Conservation (phyloP, 306 rosid species). For the Senna siamea region DNA sequence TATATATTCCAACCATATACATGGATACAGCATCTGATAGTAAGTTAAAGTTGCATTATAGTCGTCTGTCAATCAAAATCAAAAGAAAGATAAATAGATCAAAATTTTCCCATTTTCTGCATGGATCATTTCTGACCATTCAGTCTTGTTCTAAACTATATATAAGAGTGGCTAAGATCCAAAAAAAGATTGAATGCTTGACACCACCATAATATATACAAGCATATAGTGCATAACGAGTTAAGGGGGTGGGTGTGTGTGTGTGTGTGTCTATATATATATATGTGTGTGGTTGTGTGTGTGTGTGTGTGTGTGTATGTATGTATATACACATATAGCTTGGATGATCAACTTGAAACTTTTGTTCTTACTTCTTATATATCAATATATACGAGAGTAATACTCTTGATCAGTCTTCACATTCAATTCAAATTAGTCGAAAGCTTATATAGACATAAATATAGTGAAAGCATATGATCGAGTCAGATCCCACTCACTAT, state of each 20-base stretch:
- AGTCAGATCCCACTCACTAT: slow-evolving; percentile 50
- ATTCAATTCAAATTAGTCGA: not conserved
- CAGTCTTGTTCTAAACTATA: not conserved
- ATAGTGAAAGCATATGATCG: slow-evolving; percentile 26
- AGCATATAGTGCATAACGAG: no score
- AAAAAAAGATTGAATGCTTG: no score
- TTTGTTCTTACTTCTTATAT: not conserved
- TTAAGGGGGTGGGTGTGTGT: no score
- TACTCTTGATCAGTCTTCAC: not conserved
- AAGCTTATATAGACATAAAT: not conserved
- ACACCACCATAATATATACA: no score
- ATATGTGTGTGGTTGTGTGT: no score
- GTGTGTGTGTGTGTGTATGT: no score
- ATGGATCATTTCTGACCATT: not conserved
- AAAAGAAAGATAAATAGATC: not conserved
- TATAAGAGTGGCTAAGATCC: not conserved
- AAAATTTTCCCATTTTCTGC: not conserved
- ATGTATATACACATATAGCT: not conserved
- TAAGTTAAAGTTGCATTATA: not conserved
- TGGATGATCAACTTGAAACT: not conserved
- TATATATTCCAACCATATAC: not conserved
- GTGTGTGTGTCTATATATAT: not conserved
- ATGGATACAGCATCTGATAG: not conserved
- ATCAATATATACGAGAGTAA: not conserved
- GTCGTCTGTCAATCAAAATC: not conserved